Evolutionary conservation across 495 filamentous ascomycete species (phyloP).

Genomic region (Xylaria grammica): DNA sequence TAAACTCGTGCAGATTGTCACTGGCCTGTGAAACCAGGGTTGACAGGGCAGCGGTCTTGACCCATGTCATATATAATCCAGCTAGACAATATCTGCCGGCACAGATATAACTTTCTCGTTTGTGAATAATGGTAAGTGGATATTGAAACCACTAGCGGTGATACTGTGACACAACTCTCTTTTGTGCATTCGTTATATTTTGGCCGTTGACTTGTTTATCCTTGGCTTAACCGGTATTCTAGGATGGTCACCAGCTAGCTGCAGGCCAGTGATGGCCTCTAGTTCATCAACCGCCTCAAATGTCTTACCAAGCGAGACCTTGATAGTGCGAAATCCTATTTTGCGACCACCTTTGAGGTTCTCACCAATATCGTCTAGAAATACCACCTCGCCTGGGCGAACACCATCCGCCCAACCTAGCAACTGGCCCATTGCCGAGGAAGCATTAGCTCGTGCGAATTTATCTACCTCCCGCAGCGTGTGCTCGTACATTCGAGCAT

Average conservation of each 20-base stretch:
- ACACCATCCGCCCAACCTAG: conserved; percentile 60
- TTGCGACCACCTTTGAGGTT: conserved; percentile 83
- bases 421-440: conserved; percentile 39
- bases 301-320: conserved; percentile 77
- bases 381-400: conserved; percentile 72
- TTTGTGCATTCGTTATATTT: conserved; percentile 46
- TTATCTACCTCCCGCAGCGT: conserved; percentile 68
- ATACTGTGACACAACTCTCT: no score
- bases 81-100: no score
- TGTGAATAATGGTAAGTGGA: no score
- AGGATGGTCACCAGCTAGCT: conserved; percentile 51
- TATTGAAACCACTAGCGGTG: no score
- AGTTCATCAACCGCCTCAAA: conserved; percentile 69
- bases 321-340: conserved; percentile 81
- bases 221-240: conserved; percentile 47
- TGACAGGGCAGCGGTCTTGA: no score
- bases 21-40: no score
- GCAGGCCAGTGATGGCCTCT: conserved; percentile 56
- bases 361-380: conserved; percentile 94
- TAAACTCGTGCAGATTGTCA: no score
- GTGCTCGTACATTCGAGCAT: conserved; percentile 77
- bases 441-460: conserved; percentile 55
- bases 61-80: no score
- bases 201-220: conserved; percentile 39
- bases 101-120: no score